phyloP scores from a whole-genome alignment of 1,284 basidiomycete species.

The Porogramme epimiltina region DNA sequence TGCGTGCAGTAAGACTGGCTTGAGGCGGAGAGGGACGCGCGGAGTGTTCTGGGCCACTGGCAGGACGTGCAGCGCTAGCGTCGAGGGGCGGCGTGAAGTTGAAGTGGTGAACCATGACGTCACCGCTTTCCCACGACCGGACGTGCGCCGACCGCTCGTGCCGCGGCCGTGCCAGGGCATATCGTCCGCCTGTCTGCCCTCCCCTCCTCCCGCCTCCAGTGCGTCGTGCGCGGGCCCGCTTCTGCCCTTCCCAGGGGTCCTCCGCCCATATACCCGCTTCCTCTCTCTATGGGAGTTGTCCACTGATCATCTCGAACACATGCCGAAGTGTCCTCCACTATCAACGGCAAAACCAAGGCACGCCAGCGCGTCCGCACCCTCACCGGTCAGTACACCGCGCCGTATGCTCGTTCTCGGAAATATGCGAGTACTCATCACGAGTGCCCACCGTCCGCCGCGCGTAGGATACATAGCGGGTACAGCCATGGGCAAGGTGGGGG shows the following conservation, averaged over 20 bases:
- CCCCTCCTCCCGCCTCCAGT: background rate
- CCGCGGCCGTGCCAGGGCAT: too few species aligned
- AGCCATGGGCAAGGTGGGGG: constrained; percentile 79
- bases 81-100: background rate
- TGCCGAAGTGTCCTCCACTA: constrained; percentile 45
- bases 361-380: constrained; percentile 74
- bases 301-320: background rate
- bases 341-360: constrained; percentile 51
- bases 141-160: too few species aligned
- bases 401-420: background rate
- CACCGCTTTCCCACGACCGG: constrained; percentile 10
- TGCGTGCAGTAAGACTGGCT: too few species aligned
- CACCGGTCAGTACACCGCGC: constrained; percentile 52
- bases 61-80: too few species aligned
- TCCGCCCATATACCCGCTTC: background rate
- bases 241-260: background rate
- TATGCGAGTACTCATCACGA: background rate
- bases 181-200: background rate
- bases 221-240: background rate
- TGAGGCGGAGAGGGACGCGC: too few species aligned
- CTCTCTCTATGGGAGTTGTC: background rate
- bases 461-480: constrained; percentile 73
- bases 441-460: background rate
- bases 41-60: too few species aligned
- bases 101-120: constrained; percentile 5